Base-by-base conservation (phyloP, 495 filamentous ascomycete species). In the Hyaloscypha hepaticicola region DNA sequence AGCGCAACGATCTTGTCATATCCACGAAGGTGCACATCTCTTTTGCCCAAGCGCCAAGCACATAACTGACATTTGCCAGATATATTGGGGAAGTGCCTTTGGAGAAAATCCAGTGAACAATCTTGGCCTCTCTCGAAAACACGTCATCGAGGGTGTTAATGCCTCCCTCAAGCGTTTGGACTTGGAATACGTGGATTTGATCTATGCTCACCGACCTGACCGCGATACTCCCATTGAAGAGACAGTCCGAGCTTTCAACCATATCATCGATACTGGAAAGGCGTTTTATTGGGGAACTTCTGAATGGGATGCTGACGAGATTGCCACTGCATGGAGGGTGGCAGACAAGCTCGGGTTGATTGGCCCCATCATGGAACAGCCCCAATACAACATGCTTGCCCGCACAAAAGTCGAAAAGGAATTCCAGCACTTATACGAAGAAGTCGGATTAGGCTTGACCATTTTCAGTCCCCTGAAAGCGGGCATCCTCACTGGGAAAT, bases 231-330 rank as follows among this genome's bases (percentile, higher is more conserved):
- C 92, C 3, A 94, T 96, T 81, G 90, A 93, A 72, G 92, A 96
- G 76, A 85, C 85, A 38, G 92, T 96, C 38, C 86, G 91, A 61
- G 92, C 81, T 51, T 96, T 96, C 81, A 94, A 93, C 76, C 83
- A 91, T 72, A 75, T 89, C 31, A 92, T 96, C 68, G 80, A 87
- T 74, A 82, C 82, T 52, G 89, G 91, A 49, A 89, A 92, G 78
- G 87, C 88, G 25, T 88, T 95, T 72, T 95, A 96, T 82, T 96
- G 92, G 92, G 92, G 92, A 33, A 96, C 92, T 1, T 91, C 88
- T 0, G 90, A 94, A 79, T 96, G 92, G 92, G 82, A 80, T 62
- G 90, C 92, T 8, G 85, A 84, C 58, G 90, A 96, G 78, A 94
- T 96, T 71, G 82, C 84, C 8, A 81, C 88, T 63, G 92, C 92